Evolutionary conservation across 495 filamentous ascomycete species (phyloP), one percentile per base, ranked within the genome.

Genomic region (Elaphomyces granulatus): DNA sequence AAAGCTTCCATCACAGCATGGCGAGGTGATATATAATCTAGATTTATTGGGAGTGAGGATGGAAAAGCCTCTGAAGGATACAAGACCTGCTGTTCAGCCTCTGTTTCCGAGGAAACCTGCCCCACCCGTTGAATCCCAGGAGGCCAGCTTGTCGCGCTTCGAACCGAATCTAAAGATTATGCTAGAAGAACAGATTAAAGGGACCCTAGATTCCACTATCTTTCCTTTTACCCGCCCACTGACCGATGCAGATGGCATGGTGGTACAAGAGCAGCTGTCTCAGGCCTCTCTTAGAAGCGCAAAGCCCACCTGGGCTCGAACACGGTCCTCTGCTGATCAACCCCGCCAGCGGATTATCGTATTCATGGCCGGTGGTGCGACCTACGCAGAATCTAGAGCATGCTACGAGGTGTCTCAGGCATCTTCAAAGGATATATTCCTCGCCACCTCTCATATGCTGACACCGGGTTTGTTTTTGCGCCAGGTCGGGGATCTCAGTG

Each of bases 291-390:
- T 98, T 28, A 72, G 80, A 45, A 84, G 82, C 45, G 83, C 86
- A 19, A 93, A 93, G 48, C 90, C 90, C 4, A 90, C 87, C 8
- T 98, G 90, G 90, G 90, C 90, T 6, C 81, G 81, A 36, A 80
- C 83, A 9, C 75, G 83, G 38, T 68, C 77, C 18, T 70, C 79
- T 12, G 73, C 75, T 8, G 73, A 80, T 15, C 87, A 94, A 49
- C 85, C 83, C 38, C 74, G 78, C 34, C 90, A 98, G 58, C 79
- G 90, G 32, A 75, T 96, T 34, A 81, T 98, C 43, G 80, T 96
- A 34, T 95, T 95, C 56, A 81, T 96, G 76, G 88, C 90, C 15
- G 90, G 92, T 26, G 90, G 90, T 31, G 92, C 92, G 4, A 98
- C 87, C 2, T 90, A 87, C 55, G 80, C 81, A 1, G 90, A 98